Percentiles rank a stretch among this genome's conserved stretches.
Evolutionary conservation across 2,329 filamentous ascomycete genomes (phyloP).

Genomic region (Cercospora janseana): DNA sequence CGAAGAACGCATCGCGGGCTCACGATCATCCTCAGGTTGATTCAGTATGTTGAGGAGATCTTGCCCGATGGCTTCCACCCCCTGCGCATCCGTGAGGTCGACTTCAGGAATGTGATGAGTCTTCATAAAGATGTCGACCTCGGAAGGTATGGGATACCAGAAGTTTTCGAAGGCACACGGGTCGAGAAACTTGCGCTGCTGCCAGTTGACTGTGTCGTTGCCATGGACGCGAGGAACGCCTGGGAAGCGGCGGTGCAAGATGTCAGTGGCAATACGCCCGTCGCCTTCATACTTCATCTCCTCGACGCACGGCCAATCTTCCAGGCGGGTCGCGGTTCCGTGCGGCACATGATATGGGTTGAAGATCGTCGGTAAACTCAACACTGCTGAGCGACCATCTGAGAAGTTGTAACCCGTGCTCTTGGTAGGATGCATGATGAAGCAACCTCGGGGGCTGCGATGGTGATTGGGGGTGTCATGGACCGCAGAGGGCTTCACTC

Average conservation of each 20-base stretch:
- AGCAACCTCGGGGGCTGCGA: not conserved
- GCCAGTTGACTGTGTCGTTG: constrained; percentile 44
- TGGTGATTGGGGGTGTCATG: not conserved
- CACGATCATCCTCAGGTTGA: not conserved
- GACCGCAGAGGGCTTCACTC: not conserved
- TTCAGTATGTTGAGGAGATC: not conserved
- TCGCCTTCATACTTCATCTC: constrained; percentile 51
- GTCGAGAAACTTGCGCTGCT: constrained; percentile 40
- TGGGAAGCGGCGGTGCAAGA: constrained; percentile 44
- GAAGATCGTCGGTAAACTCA: constrained; percentile 43
- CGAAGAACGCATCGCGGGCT: not conserved
- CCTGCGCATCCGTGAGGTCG: constrained; percentile 27
- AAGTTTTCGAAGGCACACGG: constrained; percentile 43
- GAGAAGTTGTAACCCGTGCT: not conserved
- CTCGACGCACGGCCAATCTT: constrained; percentile 42
- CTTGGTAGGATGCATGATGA: constrained; percentile 19
- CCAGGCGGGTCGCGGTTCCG: constrained; percentile 21
- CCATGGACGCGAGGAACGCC: constrained; percentile 45
- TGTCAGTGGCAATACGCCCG: constrained; percentile 47
- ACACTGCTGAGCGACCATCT: constrained; percentile 32
- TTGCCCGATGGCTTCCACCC: not conserved
- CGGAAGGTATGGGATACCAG: constrained; percentile 19
- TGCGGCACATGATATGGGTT: not conserved
- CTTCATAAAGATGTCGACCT: constrained; percentile 23
- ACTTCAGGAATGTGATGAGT: constrained; percentile 22